Base-by-base conservation (phyloP, 2,329 filamentous ascomycete genomes). In the Coniochaeta ligniaria region DNA sequence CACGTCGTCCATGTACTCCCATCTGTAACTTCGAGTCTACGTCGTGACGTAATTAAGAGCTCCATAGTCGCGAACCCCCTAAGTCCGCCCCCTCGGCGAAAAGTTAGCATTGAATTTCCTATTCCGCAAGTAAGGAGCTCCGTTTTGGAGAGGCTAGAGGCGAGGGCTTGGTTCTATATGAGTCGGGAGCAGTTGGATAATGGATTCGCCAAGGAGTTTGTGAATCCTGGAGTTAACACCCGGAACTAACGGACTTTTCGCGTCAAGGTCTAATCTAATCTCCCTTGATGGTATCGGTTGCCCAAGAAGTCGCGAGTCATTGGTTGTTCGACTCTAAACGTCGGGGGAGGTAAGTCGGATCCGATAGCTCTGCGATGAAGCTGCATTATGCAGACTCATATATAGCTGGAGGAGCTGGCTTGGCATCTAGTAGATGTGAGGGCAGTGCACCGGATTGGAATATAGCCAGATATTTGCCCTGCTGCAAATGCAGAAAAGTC, bases 221-320 rank as follows among this genome's bases (percentile, higher is more conserved):
- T 20, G 43, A 28, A n/a, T 28, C 16, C 24, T 31, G 47, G 47
- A n/a, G 24, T 28, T 56, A 33, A 57, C 54, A 16, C 31, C 20
- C 54, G 54, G 54, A 41, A 36, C 22, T 41, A 57, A 57, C 54
- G 54, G 54, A 57, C 54, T 36, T 57, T 57, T 41, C 47, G 47
- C 24, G 24, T 9, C 14, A 52, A 52, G 33, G 35, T 35, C n/a
- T 57, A 16, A 8, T 26, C 20, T 3, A 9, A 31, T 31, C 9
- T 31, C 28, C 43, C 20, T 22, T 47, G 43, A 47, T 20, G 17
- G 41, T 8, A 17, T 38, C 35, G 11, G 6, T 7, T 38, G 4
- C 35, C 11, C 11, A 22, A 24, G 43, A 47, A 47, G 5, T 47
- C 3, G 43, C 20, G 6, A 3, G 35, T 36, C 35, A 36, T 31